These are phyloP conservation scores for Fusarium paranaense DNA, from an alignment of 2,329 filamentous ascomycete species.

Conservation along the genomic window DNA sequence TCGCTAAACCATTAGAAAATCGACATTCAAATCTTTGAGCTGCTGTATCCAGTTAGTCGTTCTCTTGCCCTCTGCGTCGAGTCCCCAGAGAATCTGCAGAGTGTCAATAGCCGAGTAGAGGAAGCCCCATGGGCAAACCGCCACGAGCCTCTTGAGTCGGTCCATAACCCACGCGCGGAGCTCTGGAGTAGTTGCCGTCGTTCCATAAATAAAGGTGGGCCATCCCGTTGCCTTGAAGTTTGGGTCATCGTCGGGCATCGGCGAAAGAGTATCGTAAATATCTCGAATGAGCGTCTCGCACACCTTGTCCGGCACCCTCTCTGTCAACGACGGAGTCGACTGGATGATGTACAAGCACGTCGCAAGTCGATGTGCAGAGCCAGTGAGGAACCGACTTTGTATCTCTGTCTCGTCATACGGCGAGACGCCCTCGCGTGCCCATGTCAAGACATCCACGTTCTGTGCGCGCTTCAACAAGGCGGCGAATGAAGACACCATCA, in stretches of 20 bases:
- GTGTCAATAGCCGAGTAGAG: slow-evolving; percentile 59
- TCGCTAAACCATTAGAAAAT: slow-evolving; percentile 47
- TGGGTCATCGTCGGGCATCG: slow-evolving; percentile 60
- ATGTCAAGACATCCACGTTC: slow-evolving; percentile 52
- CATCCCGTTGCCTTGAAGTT: slow-evolving; percentile 68
- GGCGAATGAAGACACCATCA: slow-evolving; percentile 43
- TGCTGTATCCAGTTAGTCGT: slow-evolving; percentile 56
- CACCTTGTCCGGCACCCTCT: slow-evolving; percentile 30
- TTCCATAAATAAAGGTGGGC: slow-evolving; percentile 67
- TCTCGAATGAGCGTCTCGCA: slow-evolving; percentile 54
- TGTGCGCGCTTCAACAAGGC: slow-evolving; percentile 52
- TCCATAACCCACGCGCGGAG: slow-evolving; percentile 61
- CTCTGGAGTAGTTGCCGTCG: slow-evolving; percentile 56
- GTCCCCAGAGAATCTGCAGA: slow-evolving; percentile 56
- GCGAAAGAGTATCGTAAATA: slow-evolving; percentile 60
- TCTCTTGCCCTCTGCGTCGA: slow-evolving; percentile 45
- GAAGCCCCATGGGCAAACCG: slow-evolving; percentile 60
- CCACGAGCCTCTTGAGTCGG: slow-evolving; percentile 53
- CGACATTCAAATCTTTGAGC: slow-evolving; percentile 54
- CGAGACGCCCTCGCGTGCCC: slow-evolving; percentile 52
- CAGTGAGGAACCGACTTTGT: slow-evolving; percentile 52
- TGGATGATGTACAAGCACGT: slow-evolving; percentile 60
- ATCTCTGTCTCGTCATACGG: slow-evolving; percentile 50
- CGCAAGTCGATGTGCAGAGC: slow-evolving; percentile 56
- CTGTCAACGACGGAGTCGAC: slow-evolving; percentile 46